Conservation (phyloP, 495 filamentous ascomycete genomes). For the Neurospora africana region DNA sequence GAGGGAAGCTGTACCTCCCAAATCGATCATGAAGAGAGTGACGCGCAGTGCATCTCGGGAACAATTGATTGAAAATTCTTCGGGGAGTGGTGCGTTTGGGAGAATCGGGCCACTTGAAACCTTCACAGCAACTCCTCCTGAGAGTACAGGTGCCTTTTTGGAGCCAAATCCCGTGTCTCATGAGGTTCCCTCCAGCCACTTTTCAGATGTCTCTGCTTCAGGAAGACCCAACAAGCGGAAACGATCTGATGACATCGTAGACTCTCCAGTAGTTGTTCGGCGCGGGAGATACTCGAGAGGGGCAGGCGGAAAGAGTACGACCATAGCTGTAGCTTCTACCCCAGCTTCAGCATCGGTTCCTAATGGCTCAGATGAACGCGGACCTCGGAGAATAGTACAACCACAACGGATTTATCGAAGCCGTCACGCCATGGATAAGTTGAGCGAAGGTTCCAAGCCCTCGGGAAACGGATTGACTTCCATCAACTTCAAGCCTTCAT, state of each 20-base stretch:
- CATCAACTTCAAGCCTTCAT: not conserved
- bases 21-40: conserved; percentile 30
- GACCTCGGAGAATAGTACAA: not conserved
- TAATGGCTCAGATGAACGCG: not conserved
- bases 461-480: not conserved
- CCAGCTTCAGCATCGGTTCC: not conserved
- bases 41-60: conserved; percentile 5
- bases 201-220: not conserved
- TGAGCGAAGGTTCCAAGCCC: not conserved
- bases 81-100: conserved; percentile 1
- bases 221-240: conserved; percentile 1
- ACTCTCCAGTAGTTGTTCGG: not conserved
- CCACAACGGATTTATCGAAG: not conserved
- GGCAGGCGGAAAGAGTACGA: not conserved
- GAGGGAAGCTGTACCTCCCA: conserved; percentile 17
- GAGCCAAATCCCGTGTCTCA: not conserved
- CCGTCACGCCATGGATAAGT: not conserved
- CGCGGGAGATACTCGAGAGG: not conserved
- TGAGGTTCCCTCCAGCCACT: not conserved
- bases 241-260: not conserved
- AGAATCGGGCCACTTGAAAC: not conserved
- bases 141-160: not conserved
- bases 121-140: not conserved
- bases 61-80: not conserved
- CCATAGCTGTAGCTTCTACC: not conserved